phyloP scores from a whole-genome alignment of 495 filamentous ascomycete genomes.

The Entonaema liquescens region DNA sequence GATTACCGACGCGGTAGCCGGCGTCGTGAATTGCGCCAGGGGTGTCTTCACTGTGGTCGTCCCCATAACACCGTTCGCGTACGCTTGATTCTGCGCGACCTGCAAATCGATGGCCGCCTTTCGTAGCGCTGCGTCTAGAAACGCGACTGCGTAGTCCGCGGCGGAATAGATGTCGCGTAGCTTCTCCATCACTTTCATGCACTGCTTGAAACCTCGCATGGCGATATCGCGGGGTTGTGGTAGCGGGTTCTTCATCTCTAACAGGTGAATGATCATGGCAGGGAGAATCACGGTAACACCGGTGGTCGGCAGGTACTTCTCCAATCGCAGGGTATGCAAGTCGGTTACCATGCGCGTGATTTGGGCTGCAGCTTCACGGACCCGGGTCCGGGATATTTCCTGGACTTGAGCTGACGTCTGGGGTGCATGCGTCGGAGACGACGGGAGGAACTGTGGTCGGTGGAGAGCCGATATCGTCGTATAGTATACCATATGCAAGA shows the following conservation, averaged over 20 bases:
- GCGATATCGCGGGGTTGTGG: conserved; percentile 71
- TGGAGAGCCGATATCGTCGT: conserved; percentile 88
- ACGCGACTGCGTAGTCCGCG: conserved; percentile 84
- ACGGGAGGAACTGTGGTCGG: conserved; percentile 84
- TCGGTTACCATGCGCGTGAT: conserved; percentile 81
- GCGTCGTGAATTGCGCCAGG: conserved; percentile 33
- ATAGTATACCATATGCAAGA: conserved; percentile 89
- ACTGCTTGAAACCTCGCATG: conserved; percentile 80
- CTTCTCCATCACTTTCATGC: conserved; percentile 83
- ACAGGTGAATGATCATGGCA: conserved; percentile 88
- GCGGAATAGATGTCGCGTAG: conserved; percentile 86
- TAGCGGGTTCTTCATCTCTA: conserved; percentile 84
- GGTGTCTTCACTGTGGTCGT: conserved; percentile 28
- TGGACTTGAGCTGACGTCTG: conserved; percentile 68
- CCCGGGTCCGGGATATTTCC: conserved; percentile 79
- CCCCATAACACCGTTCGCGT: conserved; percentile 28
- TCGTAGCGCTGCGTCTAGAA: conserved; percentile 83
- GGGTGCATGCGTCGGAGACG: conserved; percentile 65
- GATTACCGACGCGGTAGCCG: conserved; percentile 9
- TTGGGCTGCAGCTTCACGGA: conserved; percentile 78
- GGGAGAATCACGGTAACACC: conserved; percentile 89
- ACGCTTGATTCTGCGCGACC: conserved; percentile 29
- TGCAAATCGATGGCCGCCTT: conserved; percentile 72
- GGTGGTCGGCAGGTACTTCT: conserved; percentile 82
- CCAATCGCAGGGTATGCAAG: conserved; percentile 72